Evolutionary conservation across 164 flowering plant species (phyloP).

Genomic region (Aristolochia contorta): DNA sequence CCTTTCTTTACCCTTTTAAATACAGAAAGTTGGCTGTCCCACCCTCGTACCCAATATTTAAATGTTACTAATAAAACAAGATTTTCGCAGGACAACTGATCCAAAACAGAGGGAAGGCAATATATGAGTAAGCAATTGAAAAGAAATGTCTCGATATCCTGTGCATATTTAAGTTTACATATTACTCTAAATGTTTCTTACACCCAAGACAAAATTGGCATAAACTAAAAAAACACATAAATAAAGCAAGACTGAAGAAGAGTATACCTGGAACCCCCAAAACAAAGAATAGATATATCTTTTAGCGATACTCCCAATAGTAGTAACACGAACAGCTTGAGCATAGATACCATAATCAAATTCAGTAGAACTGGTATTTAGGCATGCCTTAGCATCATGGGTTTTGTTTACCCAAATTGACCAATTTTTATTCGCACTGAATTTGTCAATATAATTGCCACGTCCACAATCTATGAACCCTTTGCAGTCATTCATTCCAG

Average conservation of each 20-base stretch:
- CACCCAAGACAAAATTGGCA: neutral
- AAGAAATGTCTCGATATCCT: no score
- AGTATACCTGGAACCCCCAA: slow-evolving; percentile 85
- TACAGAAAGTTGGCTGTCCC: no score
- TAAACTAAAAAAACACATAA: neutral
- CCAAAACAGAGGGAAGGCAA: neutral
- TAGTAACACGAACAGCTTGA: slow-evolving; percentile 52
- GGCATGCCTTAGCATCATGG: slow-evolving; percentile 38
- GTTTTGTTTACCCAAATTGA: slow-evolving; percentile 24
- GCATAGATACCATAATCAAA: slow-evolving; percentile 64
- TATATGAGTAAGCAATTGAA: neutral
- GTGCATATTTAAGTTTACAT: neutral
- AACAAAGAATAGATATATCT: slow-evolving; percentile 73
- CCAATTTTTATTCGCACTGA: slow-evolving; percentile 8
- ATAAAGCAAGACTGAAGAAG: neutral
- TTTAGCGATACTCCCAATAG: slow-evolving; percentile 20
- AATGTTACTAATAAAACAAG: no score
- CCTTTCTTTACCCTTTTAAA: no score
- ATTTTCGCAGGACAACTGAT: no score
- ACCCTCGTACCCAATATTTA: no score
- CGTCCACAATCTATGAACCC: slow-evolving; percentile 63
- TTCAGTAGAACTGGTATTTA: slow-evolving; percentile 7
- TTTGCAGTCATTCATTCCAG: slow-evolving; percentile 18
- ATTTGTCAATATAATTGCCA: slow-evolving; percentile 10
- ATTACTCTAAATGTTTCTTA: neutral